Base-by-base conservation (phyloP, 306 rosid species). In the Alnus glutinosa region DNA sequence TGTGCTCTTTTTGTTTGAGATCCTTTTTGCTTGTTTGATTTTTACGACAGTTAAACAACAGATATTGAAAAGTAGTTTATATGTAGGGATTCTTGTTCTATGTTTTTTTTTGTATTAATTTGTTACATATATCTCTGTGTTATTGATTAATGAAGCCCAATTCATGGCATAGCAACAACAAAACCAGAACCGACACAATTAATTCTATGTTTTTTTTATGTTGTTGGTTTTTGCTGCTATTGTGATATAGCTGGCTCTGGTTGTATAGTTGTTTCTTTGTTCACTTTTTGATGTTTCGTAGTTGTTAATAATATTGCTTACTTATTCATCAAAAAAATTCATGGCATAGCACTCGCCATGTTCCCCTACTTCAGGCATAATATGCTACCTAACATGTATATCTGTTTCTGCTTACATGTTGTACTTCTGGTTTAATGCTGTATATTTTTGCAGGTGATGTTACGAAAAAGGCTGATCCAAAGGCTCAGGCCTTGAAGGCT, bases 401-500 rank as follows among this genome's bases (percentile, higher is more conserved):
- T 10, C 0, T 42, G 32, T 39, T 66, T 39, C 9, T 66, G 4
- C 48, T 42, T 7, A 6, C 18, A 5, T n/a, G n/a, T 19, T 63
- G 46, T 34, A 14, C 42, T 13, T 63, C 1, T 23, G 70, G 9
- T 34, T 32, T 63, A 5, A 63, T 15, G 28, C 3, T 42, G 34
- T 9, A 14, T 12, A 15, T 18, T 67, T 36, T 14, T 63, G 83
- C 82, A 92, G 98, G 46, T 73, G 92, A 88, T 42, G 55, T 13
- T 49, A n/a, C 88, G 28, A 93, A 88, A 44, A 94, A 94, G 86
- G 44, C 79, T 59, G 96, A 92, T 85, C 92, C 98, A 8, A 92
- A 92, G 77, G 93, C 94, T 58, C 88, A 90, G 57, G 98, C 98
- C 83, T 85, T 89, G 90, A 94, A 94, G 90, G 64, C 98, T 11